phyloP scores from a whole-genome alignment of 495 filamentous ascomycete species.

The Daldinia vernicosa region DNA sequence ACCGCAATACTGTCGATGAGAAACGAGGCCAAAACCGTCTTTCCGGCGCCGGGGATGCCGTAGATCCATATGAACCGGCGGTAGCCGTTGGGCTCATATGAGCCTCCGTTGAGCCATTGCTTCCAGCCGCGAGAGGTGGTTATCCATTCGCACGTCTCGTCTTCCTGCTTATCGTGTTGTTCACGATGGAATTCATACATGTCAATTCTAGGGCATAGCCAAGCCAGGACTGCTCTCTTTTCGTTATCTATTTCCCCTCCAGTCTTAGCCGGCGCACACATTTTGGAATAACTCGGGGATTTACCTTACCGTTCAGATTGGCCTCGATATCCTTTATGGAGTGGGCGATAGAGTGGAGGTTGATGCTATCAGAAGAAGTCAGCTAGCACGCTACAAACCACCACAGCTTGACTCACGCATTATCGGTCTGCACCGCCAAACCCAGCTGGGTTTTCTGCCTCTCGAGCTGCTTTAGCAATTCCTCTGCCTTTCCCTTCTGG shows the following conservation, averaged over 20 bases:
- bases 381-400: neutral
- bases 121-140: constrained; percentile 12
- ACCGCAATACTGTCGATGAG: constrained; percentile 40
- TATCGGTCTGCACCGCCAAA: constrained; percentile 19
- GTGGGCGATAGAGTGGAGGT: constrained; percentile 10
- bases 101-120: constrained; percentile 29
- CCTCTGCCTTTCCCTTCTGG: constrained; percentile 26
- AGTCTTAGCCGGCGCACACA: neutral
- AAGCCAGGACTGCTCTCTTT: constrained; percentile 24
- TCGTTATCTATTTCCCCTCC: constrained; percentile 4
- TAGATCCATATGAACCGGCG: constrained; percentile 49
- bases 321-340: constrained; percentile 27
- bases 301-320: constrained; percentile 21
- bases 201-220: constrained; percentile 31
- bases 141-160: constrained; percentile 43
- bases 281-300: neutral
- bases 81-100: constrained; percentile 1
- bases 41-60: constrained; percentile 56
- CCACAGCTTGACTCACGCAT: constrained; percentile 14
- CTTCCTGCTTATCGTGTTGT: constrained; percentile 34
- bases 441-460: constrained; percentile 17
- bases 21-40: constrained; percentile 51
- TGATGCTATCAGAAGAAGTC: constrained; percentile 23
- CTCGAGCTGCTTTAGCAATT: constrained; percentile 20
- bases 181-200: constrained; percentile 37